phyloP scores from a whole-genome alignment of 2,329 filamentous ascomycete species.

The Talaromyces albobiverticillius region DNA sequence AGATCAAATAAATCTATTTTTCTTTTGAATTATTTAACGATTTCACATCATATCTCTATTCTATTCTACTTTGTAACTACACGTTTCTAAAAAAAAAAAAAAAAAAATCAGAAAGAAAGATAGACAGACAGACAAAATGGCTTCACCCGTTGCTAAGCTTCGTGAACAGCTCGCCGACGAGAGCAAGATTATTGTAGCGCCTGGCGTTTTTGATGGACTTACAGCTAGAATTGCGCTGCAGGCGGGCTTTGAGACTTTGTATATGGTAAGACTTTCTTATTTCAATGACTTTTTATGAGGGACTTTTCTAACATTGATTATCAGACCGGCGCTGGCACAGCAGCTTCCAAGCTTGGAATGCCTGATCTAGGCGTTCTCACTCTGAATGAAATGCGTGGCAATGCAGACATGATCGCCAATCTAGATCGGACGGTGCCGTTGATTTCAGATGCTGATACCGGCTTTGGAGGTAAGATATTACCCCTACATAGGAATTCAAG shows the following conservation, averaged over 20 bases:
- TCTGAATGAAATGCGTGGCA: constrained; percentile 60
- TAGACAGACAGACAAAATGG: too few species aligned
- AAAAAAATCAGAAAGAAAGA: too few species aligned
- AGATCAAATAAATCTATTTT: too few species aligned
- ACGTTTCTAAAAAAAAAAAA: too few species aligned
- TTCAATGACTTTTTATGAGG: neutral
- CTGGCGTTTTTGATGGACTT: constrained; percentile 67
- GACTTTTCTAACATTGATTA: neutral
- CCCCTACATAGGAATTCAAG: too few species aligned
- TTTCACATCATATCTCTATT: too few species aligned
- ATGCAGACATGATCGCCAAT: constrained; percentile 64
- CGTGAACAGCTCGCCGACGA: constrained; percentile 40
- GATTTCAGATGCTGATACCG: constrained; percentile 58
- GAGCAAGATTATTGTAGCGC: constrained; percentile 53
- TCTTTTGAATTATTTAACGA: too few species aligned
- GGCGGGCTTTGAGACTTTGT: constrained; percentile 62
- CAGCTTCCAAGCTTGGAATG: constrained; percentile 59
- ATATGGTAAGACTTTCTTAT: constrained; percentile 55
- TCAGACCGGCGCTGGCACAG: constrained; percentile 62
- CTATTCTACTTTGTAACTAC: too few species aligned
- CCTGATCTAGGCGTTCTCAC: constrained; percentile 63
- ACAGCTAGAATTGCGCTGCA: constrained; percentile 62
- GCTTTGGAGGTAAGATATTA: constrained; percentile 43
- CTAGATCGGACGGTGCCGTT: constrained; percentile 56
- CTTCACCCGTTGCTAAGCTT: constrained; percentile 24